A percentile compares a stretch with the other conserved stretches of the same genome.
phyloP scores from a whole-genome alignment of 352 stramenopile genomes.

The Thalassiosira livingstoniorum region DNA sequence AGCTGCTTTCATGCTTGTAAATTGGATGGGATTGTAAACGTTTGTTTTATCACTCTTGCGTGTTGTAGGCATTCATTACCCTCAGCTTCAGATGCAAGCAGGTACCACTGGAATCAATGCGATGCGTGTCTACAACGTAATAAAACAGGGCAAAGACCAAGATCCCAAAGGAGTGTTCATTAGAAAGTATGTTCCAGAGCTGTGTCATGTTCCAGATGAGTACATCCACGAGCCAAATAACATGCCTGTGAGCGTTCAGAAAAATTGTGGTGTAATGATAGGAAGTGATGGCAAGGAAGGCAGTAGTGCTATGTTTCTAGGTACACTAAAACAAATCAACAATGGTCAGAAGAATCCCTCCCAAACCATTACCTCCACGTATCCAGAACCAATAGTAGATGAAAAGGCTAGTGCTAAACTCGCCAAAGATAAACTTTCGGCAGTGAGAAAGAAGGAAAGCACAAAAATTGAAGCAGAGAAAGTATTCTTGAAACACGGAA shows the following conservation, averaged over 20 bases:
- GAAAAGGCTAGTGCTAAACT: slow-evolving; percentile 63
- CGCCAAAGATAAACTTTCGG: slow-evolving; percentile 70
- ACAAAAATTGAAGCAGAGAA: slow-evolving; percentile 64
- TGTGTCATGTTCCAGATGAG: slow-evolving; percentile 60
- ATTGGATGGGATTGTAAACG: not conserved
- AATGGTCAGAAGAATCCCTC: not conserved
- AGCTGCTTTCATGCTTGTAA: not conserved
- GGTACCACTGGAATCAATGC: slow-evolving; percentile 80
- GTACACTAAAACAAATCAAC: not conserved
- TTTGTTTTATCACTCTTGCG: not conserved
- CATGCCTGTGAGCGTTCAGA: slow-evolving; percentile 63
- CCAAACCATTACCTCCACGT: slow-evolving; percentile 14
- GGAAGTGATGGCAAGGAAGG: slow-evolving; percentile 7
- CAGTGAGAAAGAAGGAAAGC: slow-evolving; percentile 60
- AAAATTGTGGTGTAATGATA: slow-evolving; percentile 54
- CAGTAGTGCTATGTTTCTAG: no score
- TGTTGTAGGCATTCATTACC: slow-evolving; percentile 66
- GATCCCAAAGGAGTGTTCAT: slow-evolving; percentile 72
- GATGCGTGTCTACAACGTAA: slow-evolving; percentile 80
- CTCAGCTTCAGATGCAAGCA: slow-evolving; percentile 80
- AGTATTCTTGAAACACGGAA: slow-evolving; percentile 76
- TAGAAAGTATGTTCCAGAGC: slow-evolving; percentile 62
- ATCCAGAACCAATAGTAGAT: slow-evolving; percentile 74
- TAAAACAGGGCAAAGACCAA: slow-evolving; percentile 78
- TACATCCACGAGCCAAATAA: slow-evolving; percentile 78